Percentiles rank a stretch among this genome's conserved stretches.
These are phyloP conservation scores for Erodium trifolium DNA, from an alignment of 441 rosid species.

Conservation along the genomic window DNA sequence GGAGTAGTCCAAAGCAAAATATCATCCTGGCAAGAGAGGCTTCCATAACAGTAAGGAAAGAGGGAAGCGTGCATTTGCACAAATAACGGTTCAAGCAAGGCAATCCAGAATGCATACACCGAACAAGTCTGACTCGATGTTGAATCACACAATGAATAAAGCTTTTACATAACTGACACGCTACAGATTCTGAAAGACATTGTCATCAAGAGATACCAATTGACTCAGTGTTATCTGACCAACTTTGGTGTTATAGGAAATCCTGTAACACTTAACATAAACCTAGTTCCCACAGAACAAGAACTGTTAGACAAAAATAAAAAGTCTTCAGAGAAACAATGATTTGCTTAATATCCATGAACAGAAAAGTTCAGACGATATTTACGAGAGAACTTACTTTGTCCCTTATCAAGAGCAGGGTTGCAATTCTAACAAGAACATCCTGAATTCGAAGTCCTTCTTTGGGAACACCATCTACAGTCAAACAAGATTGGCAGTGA, in stretches of 20 bases:
- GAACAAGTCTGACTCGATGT: not conserved
- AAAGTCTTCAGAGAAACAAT: not conserved
- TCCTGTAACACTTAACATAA: no score
- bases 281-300: not conserved
- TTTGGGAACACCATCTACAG: conserved; percentile 93
- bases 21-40: not conserved
- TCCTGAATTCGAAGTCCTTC: conserved; percentile 93
- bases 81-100: not conserved
- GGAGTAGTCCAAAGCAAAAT: not conserved
- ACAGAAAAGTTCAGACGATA: conserved; percentile 2
- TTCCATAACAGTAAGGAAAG: no score
- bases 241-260: not conserved
- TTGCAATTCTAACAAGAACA: conserved; percentile 80
- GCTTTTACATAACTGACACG: not conserved
- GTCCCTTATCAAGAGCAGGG: conserved; percentile 52
- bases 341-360: not conserved
- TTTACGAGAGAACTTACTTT: conserved; percentile 45
- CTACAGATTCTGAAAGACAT: not conserved
- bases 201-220: not conserved
- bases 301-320: not conserved
- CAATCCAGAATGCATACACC: not conserved
- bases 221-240: not conserved
- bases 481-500: conserved; percentile 21
- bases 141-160: not conserved
- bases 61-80: not conserved